Evolutionary conservation across 352 stramenopile genomes (phyloP).

Genomic region (Globisporangium megalacanthum): DNA sequence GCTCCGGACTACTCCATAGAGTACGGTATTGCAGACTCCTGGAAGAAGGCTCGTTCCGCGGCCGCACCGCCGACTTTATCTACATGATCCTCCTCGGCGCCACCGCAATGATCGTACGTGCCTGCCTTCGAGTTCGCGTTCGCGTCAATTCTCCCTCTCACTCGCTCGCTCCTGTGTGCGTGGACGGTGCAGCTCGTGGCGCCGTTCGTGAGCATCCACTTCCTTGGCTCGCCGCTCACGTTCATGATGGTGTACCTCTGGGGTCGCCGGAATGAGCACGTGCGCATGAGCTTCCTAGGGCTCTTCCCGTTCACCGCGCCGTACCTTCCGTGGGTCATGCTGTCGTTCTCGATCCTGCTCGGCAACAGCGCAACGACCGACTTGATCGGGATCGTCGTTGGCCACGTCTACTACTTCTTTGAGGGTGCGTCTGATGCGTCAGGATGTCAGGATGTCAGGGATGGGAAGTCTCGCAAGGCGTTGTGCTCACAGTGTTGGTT

Average conservation of each 20-base stretch:
- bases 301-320: constrained; percentile 98
- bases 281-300: constrained; percentile 97
- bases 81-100: constrained; percentile 98
- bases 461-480: background rate
- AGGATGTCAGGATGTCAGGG: background rate
- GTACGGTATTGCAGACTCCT: constrained; percentile 95
- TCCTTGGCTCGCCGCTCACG: constrained; percentile 97
- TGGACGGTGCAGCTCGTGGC: constrained; percentile 71
- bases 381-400: constrained; percentile 98
- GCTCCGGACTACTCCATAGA: constrained; percentile 1
- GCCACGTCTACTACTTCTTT: constrained; percentile 99
- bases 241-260: constrained; percentile 99
- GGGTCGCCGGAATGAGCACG: constrained; percentile 93
- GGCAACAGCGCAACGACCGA: constrained; percentile 95
- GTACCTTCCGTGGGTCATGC: constrained; percentile 98
- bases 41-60: constrained; percentile 98
- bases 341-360: constrained; percentile 94
- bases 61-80: constrained; percentile 95
- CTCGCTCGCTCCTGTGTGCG: background rate
- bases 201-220: constrained; percentile 96
- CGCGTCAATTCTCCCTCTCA: background rate
- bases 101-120: constrained; percentile 89
- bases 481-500: background rate
- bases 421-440: constrained; percentile 60
- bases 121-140: background rate